Evolutionary conservation across 805 yeast genomes (phyloP), one percentile per base, ranked within the genome.

Genomic region (Metschnikowia chrysomelidarum): DNA sequence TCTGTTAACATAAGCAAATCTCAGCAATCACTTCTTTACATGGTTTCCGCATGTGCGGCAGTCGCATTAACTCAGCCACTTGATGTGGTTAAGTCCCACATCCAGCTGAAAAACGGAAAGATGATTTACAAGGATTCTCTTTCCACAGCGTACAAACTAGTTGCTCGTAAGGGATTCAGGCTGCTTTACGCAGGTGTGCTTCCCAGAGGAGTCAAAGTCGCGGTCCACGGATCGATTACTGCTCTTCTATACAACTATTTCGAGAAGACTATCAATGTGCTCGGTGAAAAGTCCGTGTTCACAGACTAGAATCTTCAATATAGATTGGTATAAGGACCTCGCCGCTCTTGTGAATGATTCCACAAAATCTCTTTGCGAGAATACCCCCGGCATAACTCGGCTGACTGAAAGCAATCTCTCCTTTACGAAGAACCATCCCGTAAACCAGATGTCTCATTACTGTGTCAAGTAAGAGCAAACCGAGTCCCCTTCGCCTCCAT

Each of bases 21-120:
- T 3, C 66, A 64, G 38, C 65, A 59, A 56, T 47, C 79, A 7
- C 87, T 93, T 4, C 61, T 80, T 8, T 70, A 67, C 34, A 40
- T 65, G 5, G 67, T 76, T 1, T 77, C 94, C 2, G 79, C 93
- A 0, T 60, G 74, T 3, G 82, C 87, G 0, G 94, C 86, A 19
- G 84, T 87, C 15, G 77, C 75, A 0, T 64, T 75, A 0, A 89
- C 96, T 0, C 98, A 87, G 61, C 97, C 97, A 0, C 65, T 89
- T 19, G 97, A 89, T 61, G 86, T 87, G 2, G 61, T 89, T 30
- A 89, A 89, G 63, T 77, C 96, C 2, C 75, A 95, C 53, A 76
- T 88, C 76, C 96, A 88, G 60, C 76, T 87, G 51, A 76, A 79
- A 50, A 77, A 80, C 53, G 78, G 82, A n/a, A 70, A 70, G 50